These are phyloP conservation scores for Neofusicoccum sp. DNA, from an alignment of 2,329 filamentous ascomycete species.

Conservation along the genomic window DNA sequence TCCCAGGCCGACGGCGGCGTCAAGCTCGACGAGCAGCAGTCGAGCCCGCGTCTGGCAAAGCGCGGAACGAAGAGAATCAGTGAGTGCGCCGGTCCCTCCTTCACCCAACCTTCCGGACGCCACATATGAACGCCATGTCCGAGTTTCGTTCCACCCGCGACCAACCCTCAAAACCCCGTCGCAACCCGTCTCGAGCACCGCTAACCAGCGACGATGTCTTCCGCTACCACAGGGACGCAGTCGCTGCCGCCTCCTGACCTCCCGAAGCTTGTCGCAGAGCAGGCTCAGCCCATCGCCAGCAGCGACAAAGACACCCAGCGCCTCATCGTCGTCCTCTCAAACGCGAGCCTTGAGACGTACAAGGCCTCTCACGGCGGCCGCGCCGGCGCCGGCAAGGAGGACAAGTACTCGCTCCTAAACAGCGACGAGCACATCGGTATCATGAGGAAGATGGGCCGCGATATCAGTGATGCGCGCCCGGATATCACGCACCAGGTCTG, in stretches of 20 bases:
- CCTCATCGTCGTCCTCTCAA: slow-evolving; percentile 93
- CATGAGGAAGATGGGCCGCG: slow-evolving; percentile 99
- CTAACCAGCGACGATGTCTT: slow-evolving; percentile 12
- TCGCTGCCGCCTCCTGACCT: slow-evolving; percentile 90
- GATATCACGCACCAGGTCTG: slow-evolving; percentile 98
- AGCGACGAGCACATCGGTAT: slow-evolving; percentile 99
- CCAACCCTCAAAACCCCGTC: neutral
- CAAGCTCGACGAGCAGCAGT: slow-evolving; percentile 15
- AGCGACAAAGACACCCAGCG: slow-evolving; percentile 90
- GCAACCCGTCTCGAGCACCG: neutral
- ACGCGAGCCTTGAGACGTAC: slow-evolving; percentile 97
- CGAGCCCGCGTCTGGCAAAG: slow-evolving; percentile 14
- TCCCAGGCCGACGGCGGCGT: slow-evolving; percentile 19
- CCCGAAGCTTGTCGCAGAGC: slow-evolving; percentile 90
- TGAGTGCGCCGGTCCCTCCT: slow-evolving; percentile 2
- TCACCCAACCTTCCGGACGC: neutral
- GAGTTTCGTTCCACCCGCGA: neutral
- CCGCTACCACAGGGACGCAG: slow-evolving; percentile 62
- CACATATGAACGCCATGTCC: neutral
- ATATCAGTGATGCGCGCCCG: slow-evolving; percentile 95
- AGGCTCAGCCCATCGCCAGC: slow-evolving; percentile 79
- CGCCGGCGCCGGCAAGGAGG: slow-evolving; percentile 71
- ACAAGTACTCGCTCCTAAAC: slow-evolving; percentile 97
- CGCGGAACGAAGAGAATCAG: slow-evolving; percentile 22
- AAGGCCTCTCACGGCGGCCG: slow-evolving; percentile 76